Conservation (phyloP, 192 early-diverging fungal genomes). For the Coemansia sp. region DNA sequence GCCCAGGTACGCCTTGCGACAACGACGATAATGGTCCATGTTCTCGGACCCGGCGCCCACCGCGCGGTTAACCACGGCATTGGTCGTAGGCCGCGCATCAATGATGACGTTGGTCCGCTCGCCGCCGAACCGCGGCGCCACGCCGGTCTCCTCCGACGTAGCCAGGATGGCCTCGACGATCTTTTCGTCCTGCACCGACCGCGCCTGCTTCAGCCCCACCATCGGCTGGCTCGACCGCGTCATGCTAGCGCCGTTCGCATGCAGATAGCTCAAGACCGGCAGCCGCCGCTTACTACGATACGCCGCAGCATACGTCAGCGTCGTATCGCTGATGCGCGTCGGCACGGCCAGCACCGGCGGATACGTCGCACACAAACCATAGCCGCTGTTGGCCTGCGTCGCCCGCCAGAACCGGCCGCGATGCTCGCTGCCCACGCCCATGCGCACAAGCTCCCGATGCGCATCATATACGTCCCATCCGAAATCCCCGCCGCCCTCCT, state of each 20-base stretch:
- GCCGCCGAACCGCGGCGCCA: constrained; percentile 46
- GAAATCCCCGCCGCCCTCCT: constrained; percentile 22
- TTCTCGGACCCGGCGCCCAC: constrained; percentile 94
- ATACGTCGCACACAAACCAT: constrained; percentile 88
- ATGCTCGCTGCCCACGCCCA: constrained; percentile 63
- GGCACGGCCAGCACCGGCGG: constrained; percentile 81
- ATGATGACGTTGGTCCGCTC: constrained; percentile 81
- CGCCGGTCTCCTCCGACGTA: constrained; percentile 51
- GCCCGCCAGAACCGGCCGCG: constrained; percentile 68
- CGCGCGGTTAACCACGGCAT: constrained; percentile 88
- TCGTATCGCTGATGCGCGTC: constrained; percentile 81
- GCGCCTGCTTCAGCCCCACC: constrained; percentile 90
- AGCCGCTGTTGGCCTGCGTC: constrained; percentile 69
- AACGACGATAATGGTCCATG: constrained; percentile 87
- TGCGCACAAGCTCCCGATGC: constrained; percentile 70
- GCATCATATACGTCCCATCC: constrained; percentile 81
- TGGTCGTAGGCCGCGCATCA: constrained; percentile 92
- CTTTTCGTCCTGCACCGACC: constrained; percentile 97
- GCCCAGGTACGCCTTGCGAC: constrained; percentile 81
- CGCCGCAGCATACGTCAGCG: constrained; percentile 80
- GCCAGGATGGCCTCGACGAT: constrained; percentile 88
- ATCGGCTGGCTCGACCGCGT: constrained; percentile 94
- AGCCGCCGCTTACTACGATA: constrained; percentile 89
- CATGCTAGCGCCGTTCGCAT: constrained; percentile 82
- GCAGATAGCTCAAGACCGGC: constrained; percentile 86